Evolutionary conservation across 2,329 filamentous ascomycete species (phyloP).

Genomic region (Aaosphaeria pasadenensis): DNA sequence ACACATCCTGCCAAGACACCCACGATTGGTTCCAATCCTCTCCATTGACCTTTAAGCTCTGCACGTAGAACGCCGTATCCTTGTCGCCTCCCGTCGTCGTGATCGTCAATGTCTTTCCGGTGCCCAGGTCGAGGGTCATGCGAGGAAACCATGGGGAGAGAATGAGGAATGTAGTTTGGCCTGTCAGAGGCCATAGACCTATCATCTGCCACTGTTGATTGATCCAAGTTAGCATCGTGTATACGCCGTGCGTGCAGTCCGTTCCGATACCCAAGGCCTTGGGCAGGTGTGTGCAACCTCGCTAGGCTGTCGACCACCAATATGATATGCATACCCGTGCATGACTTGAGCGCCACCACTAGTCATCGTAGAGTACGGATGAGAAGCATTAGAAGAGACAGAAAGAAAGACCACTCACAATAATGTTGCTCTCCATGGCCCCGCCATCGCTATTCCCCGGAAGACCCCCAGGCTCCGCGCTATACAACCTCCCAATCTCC

Average conservation of each 20-base stretch:
- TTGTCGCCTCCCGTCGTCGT: slow-evolving; percentile 51
- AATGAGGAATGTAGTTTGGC: slow-evolving; percentile 66
- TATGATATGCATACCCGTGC: no score
- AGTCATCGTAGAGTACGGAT: no score
- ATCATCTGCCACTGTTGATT: slow-evolving; percentile 29
- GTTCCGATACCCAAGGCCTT: no score
- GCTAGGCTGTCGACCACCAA: no score
- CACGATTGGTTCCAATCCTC: slow-evolving; percentile 60
- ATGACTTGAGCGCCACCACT: no score
- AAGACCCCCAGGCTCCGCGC: slow-evolving; percentile 53
- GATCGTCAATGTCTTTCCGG: slow-evolving; percentile 53
- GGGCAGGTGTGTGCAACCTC: no score
- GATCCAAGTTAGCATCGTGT: not conserved
- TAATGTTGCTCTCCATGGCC: slow-evolving; percentile 67
- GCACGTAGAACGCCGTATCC: slow-evolving; percentile 57
- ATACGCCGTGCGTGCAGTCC: no score
- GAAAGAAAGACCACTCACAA: slow-evolving; percentile 14
- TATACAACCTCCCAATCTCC: slow-evolving; percentile 57
- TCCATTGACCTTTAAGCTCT: slow-evolving; percentile 65
- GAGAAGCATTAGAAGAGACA: no score
- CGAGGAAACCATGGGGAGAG: slow-evolving; percentile 45
- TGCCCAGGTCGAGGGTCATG: slow-evolving; percentile 58
- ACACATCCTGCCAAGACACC: slow-evolving; percentile 65
- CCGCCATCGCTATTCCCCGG: slow-evolving; percentile 71
- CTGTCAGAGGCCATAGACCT: slow-evolving; percentile 44